A percentile compares a stretch with the other conserved stretches of the same genome.
Evolutionary conservation across 225 moss, liverwort and hornwort species (phyloP).

Genomic region (Neckera pumila): DNA sequence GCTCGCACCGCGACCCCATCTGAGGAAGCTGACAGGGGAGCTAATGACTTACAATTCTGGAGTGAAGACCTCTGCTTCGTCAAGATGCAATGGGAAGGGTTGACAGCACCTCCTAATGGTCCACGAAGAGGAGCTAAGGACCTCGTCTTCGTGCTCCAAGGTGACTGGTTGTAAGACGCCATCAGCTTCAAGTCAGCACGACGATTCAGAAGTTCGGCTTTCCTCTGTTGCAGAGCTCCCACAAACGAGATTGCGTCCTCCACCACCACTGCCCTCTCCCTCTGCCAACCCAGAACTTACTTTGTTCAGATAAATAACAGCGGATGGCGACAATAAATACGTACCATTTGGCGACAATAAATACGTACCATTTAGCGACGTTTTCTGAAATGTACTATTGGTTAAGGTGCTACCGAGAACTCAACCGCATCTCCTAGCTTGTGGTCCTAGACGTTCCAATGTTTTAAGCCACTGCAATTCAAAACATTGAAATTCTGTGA

Average conservation of each 20-base stretch:
- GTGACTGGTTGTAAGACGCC: background rate
- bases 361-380: too few species aligned
- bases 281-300: background rate
- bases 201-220: background rate
- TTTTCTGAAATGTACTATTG: background rate
- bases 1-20: background rate
- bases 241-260: slow-evolving; percentile 8
- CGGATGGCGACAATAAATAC: too few species aligned
- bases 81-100: background rate
- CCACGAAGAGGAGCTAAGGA: background rate
- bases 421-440: background rate
- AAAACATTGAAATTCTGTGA: background rate
- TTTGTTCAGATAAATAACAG: background rate
- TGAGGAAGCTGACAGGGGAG: background rate
- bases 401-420: background rate
- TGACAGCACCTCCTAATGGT: too few species aligned
- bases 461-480: background rate
- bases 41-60: background rate
- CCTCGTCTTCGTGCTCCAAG: background rate
- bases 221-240: slow-evolving; percentile 2
- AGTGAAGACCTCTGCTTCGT: background rate
- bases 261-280: slow-evolving; percentile 18
- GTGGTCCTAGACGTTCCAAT: background rate
- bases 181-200: background rate
- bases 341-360: too few species aligned